Evolutionary conservation across 2,329 filamentous ascomycete species (phyloP).

Genomic region (Domatiomyces catenatus): DNA sequence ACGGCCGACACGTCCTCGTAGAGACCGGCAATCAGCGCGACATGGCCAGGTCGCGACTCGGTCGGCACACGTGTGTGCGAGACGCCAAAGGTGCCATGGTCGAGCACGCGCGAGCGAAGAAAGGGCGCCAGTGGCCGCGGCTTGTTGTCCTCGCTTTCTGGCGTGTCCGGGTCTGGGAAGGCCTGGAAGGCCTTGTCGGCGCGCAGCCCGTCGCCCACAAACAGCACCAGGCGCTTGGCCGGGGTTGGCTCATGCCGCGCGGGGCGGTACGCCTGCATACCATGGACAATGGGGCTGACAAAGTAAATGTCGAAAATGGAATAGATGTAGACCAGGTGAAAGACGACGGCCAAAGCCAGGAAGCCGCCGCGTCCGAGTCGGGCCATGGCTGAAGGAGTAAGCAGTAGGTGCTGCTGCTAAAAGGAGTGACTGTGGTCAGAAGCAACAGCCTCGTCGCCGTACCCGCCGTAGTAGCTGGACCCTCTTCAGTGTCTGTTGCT

Average conservation of each 20-base stretch:
- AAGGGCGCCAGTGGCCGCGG: constrained; percentile 79
- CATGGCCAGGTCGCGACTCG: constrained; percentile 83
- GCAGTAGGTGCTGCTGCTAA: neutral
- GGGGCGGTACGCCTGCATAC: constrained; percentile 70
- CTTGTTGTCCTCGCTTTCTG: constrained; percentile 45
- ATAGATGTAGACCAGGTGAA: constrained; percentile 84
- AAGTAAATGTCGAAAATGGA: constrained; percentile 99
- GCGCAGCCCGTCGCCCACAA: constrained; percentile 91
- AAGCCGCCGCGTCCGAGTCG: constrained; percentile 62
- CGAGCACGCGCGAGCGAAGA: constrained; percentile 71
- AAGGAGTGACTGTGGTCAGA: constrained; percentile 17
- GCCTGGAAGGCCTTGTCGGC: constrained; percentile 96
- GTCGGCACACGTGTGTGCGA: constrained; percentile 95
- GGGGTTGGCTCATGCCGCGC: constrained; percentile 50
- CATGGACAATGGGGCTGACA: constrained; percentile 88
- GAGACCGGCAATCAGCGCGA: constrained; percentile 86
- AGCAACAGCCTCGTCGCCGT: neutral
- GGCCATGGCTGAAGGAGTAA: constrained; percentile 23
- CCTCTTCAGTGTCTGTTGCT: neutral
- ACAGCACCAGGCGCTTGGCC: constrained; percentile 78
- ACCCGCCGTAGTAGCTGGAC: neutral
- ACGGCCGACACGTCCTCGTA: constrained; percentile 98
- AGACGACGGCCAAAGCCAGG: constrained; percentile 72
- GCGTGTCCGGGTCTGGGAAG: constrained; percentile 59
- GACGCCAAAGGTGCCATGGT: constrained; percentile 88